A percentile compares a stretch with the other conserved stretches of the same genome.
Evolutionary conservation across 176 grass and related monocot species (phyloP).

Genomic region (Sorghum bicolor): DNA sequence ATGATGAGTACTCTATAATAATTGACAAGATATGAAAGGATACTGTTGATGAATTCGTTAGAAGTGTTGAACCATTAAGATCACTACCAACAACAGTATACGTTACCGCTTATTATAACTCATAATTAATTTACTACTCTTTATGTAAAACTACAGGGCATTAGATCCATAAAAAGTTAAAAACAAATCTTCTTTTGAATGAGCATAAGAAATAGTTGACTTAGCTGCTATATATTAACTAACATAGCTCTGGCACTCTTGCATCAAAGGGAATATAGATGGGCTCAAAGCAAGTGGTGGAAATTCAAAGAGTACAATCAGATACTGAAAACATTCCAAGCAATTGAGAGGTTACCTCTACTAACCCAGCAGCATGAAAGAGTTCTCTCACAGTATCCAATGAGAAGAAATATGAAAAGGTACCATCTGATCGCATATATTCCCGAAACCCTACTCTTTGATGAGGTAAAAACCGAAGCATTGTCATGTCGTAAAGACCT

Average conservation of each 20-base stretch:
- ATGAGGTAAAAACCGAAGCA: constrained; percentile 77
- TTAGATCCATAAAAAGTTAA: background rate
- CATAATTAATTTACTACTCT: background rate
- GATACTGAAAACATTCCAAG: background rate
- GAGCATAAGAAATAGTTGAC: background rate
- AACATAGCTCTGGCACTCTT: background rate
- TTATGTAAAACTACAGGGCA: background rate
- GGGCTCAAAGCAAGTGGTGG: background rate
- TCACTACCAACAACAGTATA: background rate
- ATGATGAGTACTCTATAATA: background rate
- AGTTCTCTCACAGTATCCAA: constrained; percentile 73
- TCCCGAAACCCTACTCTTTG: constrained; percentile 81
- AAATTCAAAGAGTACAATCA: constrained; percentile 14
- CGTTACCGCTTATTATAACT: background rate
- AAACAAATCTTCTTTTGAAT: background rate
- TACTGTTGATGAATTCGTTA: background rate
- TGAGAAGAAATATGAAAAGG: constrained; percentile 84
- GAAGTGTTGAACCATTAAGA: background rate
- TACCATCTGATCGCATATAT: constrained; percentile 91
- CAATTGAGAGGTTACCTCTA: constrained; percentile 49
- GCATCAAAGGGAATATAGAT: background rate
- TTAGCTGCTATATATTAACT: background rate
- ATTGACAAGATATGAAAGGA: constrained; percentile 1
- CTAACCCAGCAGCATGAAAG: constrained; percentile 67
- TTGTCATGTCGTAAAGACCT: constrained; percentile 99